Evolutionary conservation across 257 asterid genomes (phyloP).

Genomic region (Cruciata laevipes): DNA sequence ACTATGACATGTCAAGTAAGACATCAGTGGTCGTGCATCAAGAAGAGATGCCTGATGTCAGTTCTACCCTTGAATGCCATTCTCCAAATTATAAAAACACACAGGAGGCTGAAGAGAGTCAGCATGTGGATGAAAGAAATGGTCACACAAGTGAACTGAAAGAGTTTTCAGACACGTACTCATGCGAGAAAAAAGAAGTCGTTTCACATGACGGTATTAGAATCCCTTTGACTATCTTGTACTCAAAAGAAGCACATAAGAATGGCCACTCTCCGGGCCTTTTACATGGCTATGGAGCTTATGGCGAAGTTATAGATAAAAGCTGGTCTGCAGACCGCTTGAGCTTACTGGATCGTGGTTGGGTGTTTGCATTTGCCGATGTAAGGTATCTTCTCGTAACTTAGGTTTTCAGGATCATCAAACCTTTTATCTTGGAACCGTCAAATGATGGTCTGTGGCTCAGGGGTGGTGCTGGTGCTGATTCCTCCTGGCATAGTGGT

Average conservation of each 20-base stretch:
- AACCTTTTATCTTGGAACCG: not conserved
- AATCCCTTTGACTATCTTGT: slow-evolving; percentile 70
- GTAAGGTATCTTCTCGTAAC: slow-evolving; percentile 50
- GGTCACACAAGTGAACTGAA: slow-evolving; percentile 28
- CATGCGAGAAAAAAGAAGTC: slow-evolving; percentile 62
- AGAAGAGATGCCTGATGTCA: slow-evolving; percentile 51
- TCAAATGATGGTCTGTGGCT: not conserved
- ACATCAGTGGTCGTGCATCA: slow-evolving; percentile 53
- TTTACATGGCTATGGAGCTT: slow-evolving; percentile 91
- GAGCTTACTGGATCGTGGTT: slow-evolving; percentile 87
- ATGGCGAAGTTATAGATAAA: slow-evolving; percentile 74
- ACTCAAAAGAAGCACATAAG: slow-evolving; percentile 44
- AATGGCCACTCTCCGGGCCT: slow-evolving; percentile 72
- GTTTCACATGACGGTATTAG: slow-evolving; percentile 61
- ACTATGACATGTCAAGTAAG: slow-evolving; percentile 72
- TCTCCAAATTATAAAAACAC: slow-evolving; percentile 10
- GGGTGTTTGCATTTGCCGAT: slow-evolving; percentile 92
- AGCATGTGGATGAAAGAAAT: slow-evolving; percentile 20
- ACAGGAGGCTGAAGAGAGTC: slow-evolving; percentile 17
- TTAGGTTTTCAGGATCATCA: not conserved
- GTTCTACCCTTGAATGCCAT: not conserved
- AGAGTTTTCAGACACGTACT: slow-evolving; percentile 46
- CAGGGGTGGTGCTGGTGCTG: slow-evolving; percentile 84
- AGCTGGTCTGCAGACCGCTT: slow-evolving; percentile 85
- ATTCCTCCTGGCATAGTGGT: slow-evolving; percentile 64